A percentile compares a stretch with the other conserved stretches of the same genome.
Conservation (phyloP, 1,284 basidiomycete genomes). For the Leccinum huronense region DNA sequence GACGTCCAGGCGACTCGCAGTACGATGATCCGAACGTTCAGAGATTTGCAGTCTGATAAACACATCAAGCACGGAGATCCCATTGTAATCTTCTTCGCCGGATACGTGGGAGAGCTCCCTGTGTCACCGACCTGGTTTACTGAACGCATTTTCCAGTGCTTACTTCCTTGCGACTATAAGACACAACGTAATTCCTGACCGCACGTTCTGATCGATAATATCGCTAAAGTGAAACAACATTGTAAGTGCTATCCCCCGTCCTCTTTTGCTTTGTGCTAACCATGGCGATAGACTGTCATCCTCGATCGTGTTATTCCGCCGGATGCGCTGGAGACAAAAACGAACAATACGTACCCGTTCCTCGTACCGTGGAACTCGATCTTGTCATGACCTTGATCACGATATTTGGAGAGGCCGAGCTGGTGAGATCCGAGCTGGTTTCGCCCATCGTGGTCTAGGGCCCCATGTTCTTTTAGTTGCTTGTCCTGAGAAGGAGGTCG, state of each 20-base stretch:
- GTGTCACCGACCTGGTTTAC: conserved; percentile 50
- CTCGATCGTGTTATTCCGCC: conserved; percentile 59
- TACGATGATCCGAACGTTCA: conserved; percentile 51
- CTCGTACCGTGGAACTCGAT: conserved; percentile 46
- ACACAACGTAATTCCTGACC: conserved; percentile 48
- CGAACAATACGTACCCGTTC: conserved; percentile 32
- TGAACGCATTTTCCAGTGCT: conserved; percentile 45
- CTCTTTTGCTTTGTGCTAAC: neutral
- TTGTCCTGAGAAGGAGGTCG: conserved; percentile 44
- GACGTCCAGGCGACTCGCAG: conserved; percentile 53
- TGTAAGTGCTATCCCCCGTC: conserved; percentile 5
- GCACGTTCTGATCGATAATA: conserved; percentile 53
- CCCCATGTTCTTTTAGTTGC: conserved; percentile 55
- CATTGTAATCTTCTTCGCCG: conserved; percentile 63
- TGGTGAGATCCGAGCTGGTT: conserved; percentile 37
- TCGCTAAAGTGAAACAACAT: conserved; percentile 56
- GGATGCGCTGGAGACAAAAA: conserved; percentile 38
- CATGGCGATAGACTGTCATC: conserved; percentile 42
- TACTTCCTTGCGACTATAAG: conserved; percentile 58
- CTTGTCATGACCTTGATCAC: conserved; percentile 46
- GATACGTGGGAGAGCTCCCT: conserved; percentile 53
- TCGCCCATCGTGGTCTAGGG: conserved; percentile 39
- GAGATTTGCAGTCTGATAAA: conserved; percentile 51
- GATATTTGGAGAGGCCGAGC: conserved; percentile 46
- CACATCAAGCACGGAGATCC: conserved; percentile 56